A percentile compares a stretch with the other conserved stretches of the same genome.
These are phyloP conservation scores for Abrus precatorius DNA, from an alignment of 306 rosid species.

Conservation along the genomic window DNA sequence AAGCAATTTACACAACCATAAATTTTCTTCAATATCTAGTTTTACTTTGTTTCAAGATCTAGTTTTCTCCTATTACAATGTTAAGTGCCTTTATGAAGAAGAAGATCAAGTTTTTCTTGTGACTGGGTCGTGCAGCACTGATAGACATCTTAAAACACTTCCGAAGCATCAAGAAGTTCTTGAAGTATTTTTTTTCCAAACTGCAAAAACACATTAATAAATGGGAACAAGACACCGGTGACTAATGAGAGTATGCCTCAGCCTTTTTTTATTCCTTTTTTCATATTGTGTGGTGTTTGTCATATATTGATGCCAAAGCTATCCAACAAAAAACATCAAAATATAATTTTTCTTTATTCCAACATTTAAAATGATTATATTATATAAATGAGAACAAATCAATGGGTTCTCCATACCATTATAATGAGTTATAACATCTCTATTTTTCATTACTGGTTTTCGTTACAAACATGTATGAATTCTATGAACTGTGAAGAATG, in stretches of 20 bases:
- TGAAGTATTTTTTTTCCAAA: background rate
- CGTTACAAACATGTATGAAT: conserved; percentile 2
- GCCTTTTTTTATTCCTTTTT: background rate
- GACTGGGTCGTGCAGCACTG: conserved; percentile 5
- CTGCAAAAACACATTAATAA: background rate
- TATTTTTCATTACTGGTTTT: conserved; percentile 36
- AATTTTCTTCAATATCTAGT: background rate
- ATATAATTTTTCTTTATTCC: background rate
- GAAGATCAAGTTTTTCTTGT: background rate
- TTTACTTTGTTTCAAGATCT: background rate
- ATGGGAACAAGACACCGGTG: conserved; percentile 3
- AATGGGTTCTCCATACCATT: conserved; percentile 14
- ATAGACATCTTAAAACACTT: background rate
- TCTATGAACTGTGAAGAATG: background rate
- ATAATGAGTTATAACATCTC: background rate
- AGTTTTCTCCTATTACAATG: background rate
- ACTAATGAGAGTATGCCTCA: background rate
- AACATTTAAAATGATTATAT: conserved; percentile 1
- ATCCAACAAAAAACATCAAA: background rate
- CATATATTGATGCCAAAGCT: background rate
- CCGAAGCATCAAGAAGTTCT: conserved; percentile 3
- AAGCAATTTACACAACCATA: conserved; percentile 10
- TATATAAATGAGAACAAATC: conserved; percentile 23
- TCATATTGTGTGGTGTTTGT: background rate
- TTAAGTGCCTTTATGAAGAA: background rate